Base-by-base conservation (phyloP, 1,284 basidiomycete species). In the Trichosporon sp. region DNA sequence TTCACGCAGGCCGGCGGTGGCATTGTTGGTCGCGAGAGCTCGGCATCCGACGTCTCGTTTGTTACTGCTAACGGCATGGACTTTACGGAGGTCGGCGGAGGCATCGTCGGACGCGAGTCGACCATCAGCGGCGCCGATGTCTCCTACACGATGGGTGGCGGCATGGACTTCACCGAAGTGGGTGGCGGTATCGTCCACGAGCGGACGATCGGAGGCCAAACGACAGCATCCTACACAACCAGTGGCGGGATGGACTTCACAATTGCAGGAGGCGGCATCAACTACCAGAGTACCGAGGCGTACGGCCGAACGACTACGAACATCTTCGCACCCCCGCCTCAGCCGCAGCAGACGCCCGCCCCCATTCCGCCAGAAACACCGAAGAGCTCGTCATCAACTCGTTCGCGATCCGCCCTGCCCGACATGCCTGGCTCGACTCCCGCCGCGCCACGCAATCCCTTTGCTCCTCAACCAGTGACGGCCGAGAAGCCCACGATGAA, bases 1-100 rank as follows among this genome's bases (percentile, higher is more conserved):
- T 79, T 80, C 69, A 83, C 83, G 7, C 70, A 79, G 37, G 82
- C 78, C 14, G 76, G 79, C 48, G 83, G 83, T 6, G 81, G 81
- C 10, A 75, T 83, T n/a, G 64, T 70, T 19, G 51, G 51, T 6
- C 69, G 10, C n/a, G 51, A 54, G 11, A n/a, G 14, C 19, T 31
- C 37, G 32, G 59, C 19, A 31, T 21, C 48, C n/a, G 19, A 11
- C 40, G 51, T 26, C 8, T 35, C 67, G 37, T 14, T 19, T 14
- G 21, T 51, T 21, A 48, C 40, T n/a, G 37, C 19, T 8, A 67
- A 66, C 19, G 61, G 48, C 35, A 81, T 81, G 79, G 81, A 83
- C 26, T 79, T 80, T 69, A 83, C 83, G 8, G 70, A 79, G 40
- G 82, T 78, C 16, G 76, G 80, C 54, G 83, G 83, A 7, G 81